These are phyloP conservation scores for Colletotrichum ledebouriae DNA, from an alignment of 2,329 filamentous ascomycete genomes.

Conservation along the genomic window DNA sequence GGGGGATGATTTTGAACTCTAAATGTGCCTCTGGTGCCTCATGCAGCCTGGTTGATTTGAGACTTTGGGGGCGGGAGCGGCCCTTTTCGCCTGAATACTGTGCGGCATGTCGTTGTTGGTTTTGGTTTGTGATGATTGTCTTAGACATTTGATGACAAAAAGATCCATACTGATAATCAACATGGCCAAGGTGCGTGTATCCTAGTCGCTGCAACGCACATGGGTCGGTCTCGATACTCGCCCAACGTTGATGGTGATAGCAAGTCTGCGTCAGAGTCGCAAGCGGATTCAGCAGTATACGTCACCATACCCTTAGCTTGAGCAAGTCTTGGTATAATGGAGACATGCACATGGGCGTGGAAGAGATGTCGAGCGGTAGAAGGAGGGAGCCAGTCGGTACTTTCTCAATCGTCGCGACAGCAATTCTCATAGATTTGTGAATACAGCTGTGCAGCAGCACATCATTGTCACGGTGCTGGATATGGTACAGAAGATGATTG, in stretches of 20 bases:
- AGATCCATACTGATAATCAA: background rate
- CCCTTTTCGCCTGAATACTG: background rate
- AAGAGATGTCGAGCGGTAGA: too few relatives aligned
- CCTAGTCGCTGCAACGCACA: background rate
- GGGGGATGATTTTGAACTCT: background rate
- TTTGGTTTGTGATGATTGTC: background rate
- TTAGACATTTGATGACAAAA: slow-evolving; percentile 5
- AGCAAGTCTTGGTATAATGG: too few relatives aligned
- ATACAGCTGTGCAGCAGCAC: too few relatives aligned
- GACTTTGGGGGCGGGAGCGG: background rate
- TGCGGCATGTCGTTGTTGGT: background rate
- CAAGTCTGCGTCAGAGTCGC: too few relatives aligned
- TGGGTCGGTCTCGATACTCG: background rate
- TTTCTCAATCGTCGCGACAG: too few relatives aligned
- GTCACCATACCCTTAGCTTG: too few relatives aligned
- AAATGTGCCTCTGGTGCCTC: background rate
- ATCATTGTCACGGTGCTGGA: too few relatives aligned
- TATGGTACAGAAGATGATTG: background rate
- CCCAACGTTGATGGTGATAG: too few relatives aligned
- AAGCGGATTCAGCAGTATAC: too few relatives aligned
- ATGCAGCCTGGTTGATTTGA: background rate
- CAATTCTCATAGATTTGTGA: too few relatives aligned
- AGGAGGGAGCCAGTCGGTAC: too few relatives aligned
- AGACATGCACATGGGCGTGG: too few relatives aligned
- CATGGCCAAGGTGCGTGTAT: background rate